Base-by-base conservation (phyloP, 2,329 filamentous ascomycete species). In the Pseudocercospora pini-densiflorae region DNA sequence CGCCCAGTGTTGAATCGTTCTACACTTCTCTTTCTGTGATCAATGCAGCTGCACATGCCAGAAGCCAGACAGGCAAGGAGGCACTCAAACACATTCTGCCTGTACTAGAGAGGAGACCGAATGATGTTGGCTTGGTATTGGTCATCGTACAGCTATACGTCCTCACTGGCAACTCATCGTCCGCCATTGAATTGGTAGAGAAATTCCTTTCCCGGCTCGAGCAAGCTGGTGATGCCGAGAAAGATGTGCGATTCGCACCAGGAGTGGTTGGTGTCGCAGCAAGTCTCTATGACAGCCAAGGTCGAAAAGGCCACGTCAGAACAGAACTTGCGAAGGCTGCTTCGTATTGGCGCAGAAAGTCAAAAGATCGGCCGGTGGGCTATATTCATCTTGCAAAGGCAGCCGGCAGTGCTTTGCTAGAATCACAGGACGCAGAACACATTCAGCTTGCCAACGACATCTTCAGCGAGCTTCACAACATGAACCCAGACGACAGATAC, bases 91-190 rank as follows among this genome's bases (percentile, higher is more conserved):
- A 87, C 40, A 87, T 96, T 27, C 79, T 92, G 3, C 86, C 87
- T 0, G 78, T 94, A 12, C 81, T 94, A 6, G 89, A 92, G 72
- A 90, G 88, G 75, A 85, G 92, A 31, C 92, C 93, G 0, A 87
- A 88, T 66, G 93, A 97, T 75, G 83, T 97, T 23, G 94, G 94
- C 1, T 84, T 97, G 2, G 81, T 92, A 24, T 83, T 97, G 45
- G 93, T 92, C 9, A 86, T 93, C 63, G 85, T 94, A 9, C 93
- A 97, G 77, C 86, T 97, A 53, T 93, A 96, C 75, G 83, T 95
- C 16, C 84, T 89, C 59, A 87, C 85, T 47, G 87, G 89, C 55
- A 93, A 94, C 75, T 85, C 88, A 29, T 89, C 87, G 31, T 89
- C 90, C 3, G 94, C 94, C 4, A 87, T 93, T 40, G 83, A 85